Evolutionary conservation across 73 alveolate genomes (phyloP).

Genomic region (Vitrella brassicaformis): DNA sequence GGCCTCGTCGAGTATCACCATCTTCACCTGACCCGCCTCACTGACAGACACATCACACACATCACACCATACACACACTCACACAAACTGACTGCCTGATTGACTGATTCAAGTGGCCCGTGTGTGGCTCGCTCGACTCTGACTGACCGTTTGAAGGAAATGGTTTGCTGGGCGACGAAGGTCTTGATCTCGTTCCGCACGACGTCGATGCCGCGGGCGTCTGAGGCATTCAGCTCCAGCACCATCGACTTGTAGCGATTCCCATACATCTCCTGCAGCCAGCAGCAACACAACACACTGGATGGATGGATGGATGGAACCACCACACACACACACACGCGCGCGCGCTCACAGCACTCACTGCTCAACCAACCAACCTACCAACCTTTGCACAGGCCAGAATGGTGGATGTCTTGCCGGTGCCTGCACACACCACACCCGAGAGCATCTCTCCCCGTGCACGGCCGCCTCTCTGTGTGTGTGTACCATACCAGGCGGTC

Average conservation of each 20-base stretch:
- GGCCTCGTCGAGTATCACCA: slow-evolving; percentile 93
- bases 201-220: slow-evolving; percentile 96
- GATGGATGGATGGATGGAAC: too few relatives aligned
- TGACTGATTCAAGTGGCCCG: too few relatives aligned
- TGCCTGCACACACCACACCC: too few relatives aligned
- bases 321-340: too few relatives aligned
- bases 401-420: slow-evolving; percentile 91
- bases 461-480: too few relatives aligned
- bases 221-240: slow-evolving; percentile 96
- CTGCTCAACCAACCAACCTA: slow-evolving; percentile 52
- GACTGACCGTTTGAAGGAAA: background rate
- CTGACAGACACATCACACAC: too few relatives aligned
- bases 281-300: background rate
- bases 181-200: slow-evolving; percentile 95
- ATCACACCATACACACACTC: too few relatives aligned
- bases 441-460: too few relatives aligned
- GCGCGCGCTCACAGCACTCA: too few relatives aligned
- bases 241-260: slow-evolving; percentile 76
- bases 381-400: slow-evolving; percentile 65
- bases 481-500: too few relatives aligned
- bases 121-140: too few relatives aligned
- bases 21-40: slow-evolving; percentile 51
- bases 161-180: slow-evolving; percentile 53
- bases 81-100: too few relatives aligned
- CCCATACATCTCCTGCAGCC: slow-evolving; percentile 1